Evolutionary conservation across 2,329 filamentous ascomycete species (phyloP), one percentile per base, ranked within the genome.

Genomic region (Penicillium sp.): DNA sequence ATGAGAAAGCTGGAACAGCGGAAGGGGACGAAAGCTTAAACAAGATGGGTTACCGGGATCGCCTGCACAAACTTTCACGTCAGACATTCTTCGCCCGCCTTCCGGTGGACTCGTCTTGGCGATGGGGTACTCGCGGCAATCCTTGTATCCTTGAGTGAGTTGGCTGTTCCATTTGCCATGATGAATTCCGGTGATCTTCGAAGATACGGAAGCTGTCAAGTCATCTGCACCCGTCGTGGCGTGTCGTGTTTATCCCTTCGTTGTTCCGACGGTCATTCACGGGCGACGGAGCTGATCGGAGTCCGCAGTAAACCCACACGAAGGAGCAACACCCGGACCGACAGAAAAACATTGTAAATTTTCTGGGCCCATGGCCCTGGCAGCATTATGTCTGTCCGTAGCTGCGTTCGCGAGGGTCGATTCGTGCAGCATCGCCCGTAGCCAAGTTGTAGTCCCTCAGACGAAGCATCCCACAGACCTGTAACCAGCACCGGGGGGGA

Each of bases 11-110:
- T 51, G 48, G 48, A 22, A 22, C 6, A 13, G 28, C 19, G n/a
- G 30, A 35, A 7, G 35, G 48, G 48, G 28, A 35, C 48, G 35
- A 35, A 35, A 51, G 48, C 48, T 51, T 51, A 51, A 6, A 35
- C 28, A 19, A 22, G n/a, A 10, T 48, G n/a, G 45, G 16, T 48
- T 48, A 30, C 26, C 45, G 45, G 45, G 26, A 28, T 46, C 25
- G 43, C 16, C 11, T 35, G n/a, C 48, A 59, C 55, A 59, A 59
- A 35, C 42, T 59, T 54, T 59, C 42, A 52, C 58, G 55, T 56
- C 48, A 55, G 42, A 48, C 45, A 48, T 48, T 48, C 45, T n/a
- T 48, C 26, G 38, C 46, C 37, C 45, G 35, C 22, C 33, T 16
- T 52, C 30, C 56, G 49, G 56, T 28, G 56, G 49, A 42, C 26